A percentile compares a stretch with the other conserved stretches of the same genome.
These are phyloP conservation scores for Arabidopsis suecica DNA, from an alignment of 345 rosid genomes.

Conservation along the genomic window DNA sequence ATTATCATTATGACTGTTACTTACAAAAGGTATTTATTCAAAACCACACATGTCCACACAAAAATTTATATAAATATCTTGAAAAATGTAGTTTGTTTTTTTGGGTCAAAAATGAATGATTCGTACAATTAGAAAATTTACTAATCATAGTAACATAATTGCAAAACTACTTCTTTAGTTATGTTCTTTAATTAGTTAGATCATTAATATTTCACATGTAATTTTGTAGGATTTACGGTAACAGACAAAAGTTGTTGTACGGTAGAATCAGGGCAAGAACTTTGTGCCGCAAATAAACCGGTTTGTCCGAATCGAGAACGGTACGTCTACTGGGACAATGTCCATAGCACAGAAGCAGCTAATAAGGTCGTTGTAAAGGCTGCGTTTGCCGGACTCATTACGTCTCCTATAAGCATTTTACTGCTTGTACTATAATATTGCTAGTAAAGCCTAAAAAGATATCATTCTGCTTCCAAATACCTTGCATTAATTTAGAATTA, in stretches of 20 bases:
- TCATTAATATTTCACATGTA: background rate
- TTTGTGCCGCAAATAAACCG: slow-evolving; percentile 31
- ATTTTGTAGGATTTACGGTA: slow-evolving; percentile 31
- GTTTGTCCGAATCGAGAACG: slow-evolving; percentile 31
- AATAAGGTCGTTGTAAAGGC: slow-evolving; percentile 9
- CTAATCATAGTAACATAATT: background rate
- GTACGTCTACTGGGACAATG: slow-evolving; percentile 46
- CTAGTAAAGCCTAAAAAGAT: too few relatives aligned
- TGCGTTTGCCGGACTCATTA: slow-evolving; percentile 29
- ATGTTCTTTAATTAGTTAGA: background rate
- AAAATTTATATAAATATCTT: background rate
- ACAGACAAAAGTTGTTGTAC: slow-evolving; percentile 39
- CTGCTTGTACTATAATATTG: too few relatives aligned
- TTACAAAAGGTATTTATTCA: too few relatives aligned
- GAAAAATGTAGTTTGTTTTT: background rate
- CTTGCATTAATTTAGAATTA: background rate
- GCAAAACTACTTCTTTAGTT: background rate
- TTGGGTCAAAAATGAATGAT: background rate
- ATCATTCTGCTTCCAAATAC: too few relatives aligned
- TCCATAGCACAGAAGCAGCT: slow-evolving; percentile 46
- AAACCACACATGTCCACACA: too few relatives aligned
- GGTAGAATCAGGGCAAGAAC: slow-evolving; percentile 30
- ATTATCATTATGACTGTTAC: too few relatives aligned
- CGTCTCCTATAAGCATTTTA: slow-evolving; percentile 35
- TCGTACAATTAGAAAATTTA: background rate